These are phyloP conservation scores for Aspergillus taichungensis DNA, from an alignment of 495 filamentous ascomycete species.

Conservation along the genomic window DNA sequence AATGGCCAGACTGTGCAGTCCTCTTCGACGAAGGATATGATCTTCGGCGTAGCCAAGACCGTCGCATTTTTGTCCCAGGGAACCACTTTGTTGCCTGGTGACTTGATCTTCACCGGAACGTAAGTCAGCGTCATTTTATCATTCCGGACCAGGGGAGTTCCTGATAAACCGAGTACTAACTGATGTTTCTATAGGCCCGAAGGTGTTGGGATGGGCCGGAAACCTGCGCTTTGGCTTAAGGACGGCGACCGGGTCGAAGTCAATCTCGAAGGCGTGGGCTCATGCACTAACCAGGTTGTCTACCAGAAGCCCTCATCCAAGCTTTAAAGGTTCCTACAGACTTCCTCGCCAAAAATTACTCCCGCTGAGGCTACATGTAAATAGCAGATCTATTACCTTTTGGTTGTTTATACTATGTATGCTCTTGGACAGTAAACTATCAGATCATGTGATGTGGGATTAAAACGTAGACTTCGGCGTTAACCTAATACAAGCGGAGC, in stretches of 20 bases:
- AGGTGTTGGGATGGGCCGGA: constrained; percentile 71
- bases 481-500: no score
- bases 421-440: not conserved
- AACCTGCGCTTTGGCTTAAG: constrained; percentile 66
- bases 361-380: not conserved
- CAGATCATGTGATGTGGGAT: not conserved
- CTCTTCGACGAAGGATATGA: constrained; percentile 69
- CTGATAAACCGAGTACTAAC: constrained; percentile 6
- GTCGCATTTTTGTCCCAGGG: constrained; percentile 69
- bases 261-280: constrained; percentile 60
- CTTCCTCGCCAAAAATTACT: not conserved
- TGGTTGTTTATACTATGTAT: constrained; percentile 2
- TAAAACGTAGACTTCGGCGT: constrained; percentile 3
- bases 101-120: constrained; percentile 82
- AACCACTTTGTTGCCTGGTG: constrained; percentile 68
- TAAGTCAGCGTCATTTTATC: constrained; percentile 31
- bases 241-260: constrained; percentile 76
- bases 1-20: constrained; percentile 70
- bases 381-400: not conserved
- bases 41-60: constrained; percentile 67
- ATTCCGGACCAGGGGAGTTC: not conserved
- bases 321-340: constrained; percentile 21
- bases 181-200: constrained; percentile 43
- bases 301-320: constrained; percentile 50
- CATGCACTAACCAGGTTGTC: constrained; percentile 62